Percentiles rank a stretch among this genome's conserved stretches.
phyloP scores from a whole-genome alignment of 2,329 filamentous ascomycete species.

The Monosporascus sp. region DNA sequence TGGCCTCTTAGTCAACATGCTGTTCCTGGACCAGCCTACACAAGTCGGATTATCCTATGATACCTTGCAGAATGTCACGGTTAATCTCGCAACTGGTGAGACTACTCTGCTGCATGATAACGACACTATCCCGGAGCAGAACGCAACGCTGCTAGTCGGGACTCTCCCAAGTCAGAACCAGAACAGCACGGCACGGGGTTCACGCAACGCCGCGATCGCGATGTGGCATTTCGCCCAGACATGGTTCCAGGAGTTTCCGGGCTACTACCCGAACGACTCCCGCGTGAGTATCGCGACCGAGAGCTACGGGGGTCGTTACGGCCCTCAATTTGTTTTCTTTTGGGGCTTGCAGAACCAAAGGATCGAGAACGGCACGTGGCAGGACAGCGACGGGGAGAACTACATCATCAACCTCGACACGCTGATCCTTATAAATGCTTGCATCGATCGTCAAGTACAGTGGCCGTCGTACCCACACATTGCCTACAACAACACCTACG shows the following conservation, averaged over 20 bases:
- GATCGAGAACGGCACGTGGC: constrained; percentile 25
- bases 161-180: constrained; percentile 50
- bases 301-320: constrained; percentile 30
- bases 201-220: constrained; percentile 44
- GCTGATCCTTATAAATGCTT: constrained; percentile 53
- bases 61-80: constrained; percentile 48
- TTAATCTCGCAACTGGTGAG: constrained; percentile 35
- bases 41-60: constrained; percentile 61
- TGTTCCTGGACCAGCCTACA: constrained; percentile 50
- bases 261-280: constrained; percentile 54
- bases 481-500: constrained; percentile 41
- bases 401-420: constrained; percentile 28
- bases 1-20: constrained; percentile 43
- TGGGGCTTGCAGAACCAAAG: constrained; percentile 27
- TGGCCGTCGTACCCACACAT: constrained; percentile 39
- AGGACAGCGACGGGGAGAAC: constrained; percentile 21
- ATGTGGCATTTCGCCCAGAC: constrained; percentile 59
- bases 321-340: constrained; percentile 24
- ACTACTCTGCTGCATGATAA: constrained; percentile 28
- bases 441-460: constrained; percentile 42
- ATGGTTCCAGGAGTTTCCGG: constrained; percentile 49
- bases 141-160: constrained; percentile 37
- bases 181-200: constrained; percentile 41
- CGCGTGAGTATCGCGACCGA: constrained; percentile 37
- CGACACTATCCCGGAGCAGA: constrained; percentile 29